Evolutionary conservation across 306 rosid species (phyloP), one percentile per base, ranked within the genome.

Genomic region (Alnus rubra): DNA sequence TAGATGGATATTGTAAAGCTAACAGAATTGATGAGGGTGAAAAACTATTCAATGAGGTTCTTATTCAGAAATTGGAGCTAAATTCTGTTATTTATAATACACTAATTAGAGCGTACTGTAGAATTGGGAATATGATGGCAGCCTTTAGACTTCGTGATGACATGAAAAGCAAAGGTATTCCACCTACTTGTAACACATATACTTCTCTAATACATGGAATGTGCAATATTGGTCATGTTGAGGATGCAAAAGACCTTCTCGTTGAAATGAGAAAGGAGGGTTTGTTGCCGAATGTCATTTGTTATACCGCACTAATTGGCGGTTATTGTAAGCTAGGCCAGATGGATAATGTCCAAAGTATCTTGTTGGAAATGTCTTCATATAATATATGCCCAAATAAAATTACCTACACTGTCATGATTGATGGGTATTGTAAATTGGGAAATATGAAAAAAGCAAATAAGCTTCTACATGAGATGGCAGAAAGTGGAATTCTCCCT

Each of bases 181-280:
- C 42, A 67, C 88, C 83, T 13, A 86, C 90, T 42, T 79, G 88
- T 79, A 73, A 75, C 49, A 88, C 94, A 13, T 92, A 88, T 88
- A 82, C 93, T 82, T 90, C 97, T 77, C 89, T 92, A 60, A 88
- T 92, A 87, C 88, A 92, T 77, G 93, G 97, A 65, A 76, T 88
- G 85, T 87, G 97, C 84, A 75, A 77, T 64, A 71, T 78, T 88
- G 93, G 90, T 13, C 69, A 31, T 65, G 80, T 90, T 69, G 90
- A 90, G 74, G 88, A 84, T 74, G 94, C 92, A 55, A 90, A 78
- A 76, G 76, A 54, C 51, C 75, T 86, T 77, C 81, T 91, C 58
- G 87, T 79, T 77, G 89, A 87, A 79, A 91, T 91, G 86, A 89
- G 89, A 83, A 76, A 69, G 70, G 90, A 89, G 59, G 88, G 87